Conservation (phyloP, 176 grass and related monocot species). For the Hsuehochloa calcarea region DNA sequence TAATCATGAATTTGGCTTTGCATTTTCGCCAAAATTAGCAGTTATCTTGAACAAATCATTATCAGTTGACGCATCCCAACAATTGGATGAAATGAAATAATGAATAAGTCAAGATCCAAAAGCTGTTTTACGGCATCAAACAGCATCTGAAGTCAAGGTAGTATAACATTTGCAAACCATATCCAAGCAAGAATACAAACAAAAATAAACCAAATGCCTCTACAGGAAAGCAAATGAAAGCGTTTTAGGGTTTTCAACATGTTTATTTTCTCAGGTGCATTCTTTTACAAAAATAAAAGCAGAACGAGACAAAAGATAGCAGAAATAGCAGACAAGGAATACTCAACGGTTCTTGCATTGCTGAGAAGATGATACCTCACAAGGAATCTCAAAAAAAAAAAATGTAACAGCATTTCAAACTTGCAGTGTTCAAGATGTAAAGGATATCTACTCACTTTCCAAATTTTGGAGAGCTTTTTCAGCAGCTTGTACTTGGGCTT, state of each 20-base stretch:
- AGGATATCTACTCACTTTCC: slow-evolving; percentile 53
- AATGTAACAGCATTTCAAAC: background rate
- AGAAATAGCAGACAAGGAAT: background rate
- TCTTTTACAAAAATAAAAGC: background rate
- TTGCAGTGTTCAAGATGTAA: background rate
- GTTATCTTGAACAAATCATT: background rate
- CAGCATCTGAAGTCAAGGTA: background rate
- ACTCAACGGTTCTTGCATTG: background rate
- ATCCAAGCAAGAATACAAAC: background rate
- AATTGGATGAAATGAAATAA: slow-evolving; percentile 8
- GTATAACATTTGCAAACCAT: background rate
- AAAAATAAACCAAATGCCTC: background rate
- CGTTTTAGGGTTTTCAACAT: background rate
- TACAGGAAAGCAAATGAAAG: background rate
- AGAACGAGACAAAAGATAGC: background rate
- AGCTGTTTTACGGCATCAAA: slow-evolving; percentile 1
- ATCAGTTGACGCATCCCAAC: background rate
- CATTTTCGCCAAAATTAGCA: background rate
- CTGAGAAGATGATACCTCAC: background rate
- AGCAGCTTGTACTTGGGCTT: slow-evolving; percentile 90
- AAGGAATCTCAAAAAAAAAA: background rate
- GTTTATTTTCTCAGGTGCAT: background rate
- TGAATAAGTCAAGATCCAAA: slow-evolving; percentile 8
- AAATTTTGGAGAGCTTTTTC: slow-evolving; percentile 85
- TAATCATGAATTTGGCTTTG: background rate